These are phyloP conservation scores for Camelina sativa DNA, from an alignment of 345 rosid genomes.

Conservation along the genomic window DNA sequence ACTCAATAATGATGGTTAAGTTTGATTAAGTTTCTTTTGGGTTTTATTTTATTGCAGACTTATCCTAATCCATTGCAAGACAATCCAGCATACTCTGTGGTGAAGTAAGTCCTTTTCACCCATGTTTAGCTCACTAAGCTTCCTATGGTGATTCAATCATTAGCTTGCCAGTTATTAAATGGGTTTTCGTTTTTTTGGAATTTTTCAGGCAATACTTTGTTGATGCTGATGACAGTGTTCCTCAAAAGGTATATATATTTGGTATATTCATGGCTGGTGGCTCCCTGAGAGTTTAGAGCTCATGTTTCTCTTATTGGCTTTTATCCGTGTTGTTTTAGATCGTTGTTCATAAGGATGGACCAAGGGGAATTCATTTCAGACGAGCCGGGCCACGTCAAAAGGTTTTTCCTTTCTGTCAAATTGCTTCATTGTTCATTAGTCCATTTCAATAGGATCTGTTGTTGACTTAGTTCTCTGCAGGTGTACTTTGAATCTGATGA, in stretches of 20 bases:
- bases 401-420: slow-evolving; percentile 45
- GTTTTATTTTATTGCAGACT: slow-evolving; percentile 51
- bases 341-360: slow-evolving; percentile 72
- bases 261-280: background rate
- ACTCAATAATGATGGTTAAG: slow-evolving; percentile 4
- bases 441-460: slow-evolving; percentile 27
- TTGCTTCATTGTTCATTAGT: background rate
- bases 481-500: slow-evolving; percentile 75
- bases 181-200: background rate
- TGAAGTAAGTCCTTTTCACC: slow-evolving; percentile 59
- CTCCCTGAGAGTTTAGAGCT: slow-evolving; percentile 18
- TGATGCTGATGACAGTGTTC: slow-evolving; percentile 77
- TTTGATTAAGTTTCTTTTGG: slow-evolving; percentile 9
- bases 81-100: slow-evolving; percentile 87
- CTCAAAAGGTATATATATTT: slow-evolving; percentile 59
- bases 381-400: slow-evolving; percentile 93
- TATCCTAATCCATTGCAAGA: slow-evolving; percentile 82
- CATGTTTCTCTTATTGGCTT: slow-evolving; percentile 1
- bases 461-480: slow-evolving; percentile 42
- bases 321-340: slow-evolving; percentile 49
- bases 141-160: slow-evolving; percentile 3
- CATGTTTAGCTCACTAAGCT: background rate
- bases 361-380: slow-evolving; percentile 81
- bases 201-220: slow-evolving; percentile 85
- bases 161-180: background rate